These are phyloP conservation scores for Malania oleifera DNA, from an alignment of 164 flowering plant species.

Conservation along the genomic window DNA sequence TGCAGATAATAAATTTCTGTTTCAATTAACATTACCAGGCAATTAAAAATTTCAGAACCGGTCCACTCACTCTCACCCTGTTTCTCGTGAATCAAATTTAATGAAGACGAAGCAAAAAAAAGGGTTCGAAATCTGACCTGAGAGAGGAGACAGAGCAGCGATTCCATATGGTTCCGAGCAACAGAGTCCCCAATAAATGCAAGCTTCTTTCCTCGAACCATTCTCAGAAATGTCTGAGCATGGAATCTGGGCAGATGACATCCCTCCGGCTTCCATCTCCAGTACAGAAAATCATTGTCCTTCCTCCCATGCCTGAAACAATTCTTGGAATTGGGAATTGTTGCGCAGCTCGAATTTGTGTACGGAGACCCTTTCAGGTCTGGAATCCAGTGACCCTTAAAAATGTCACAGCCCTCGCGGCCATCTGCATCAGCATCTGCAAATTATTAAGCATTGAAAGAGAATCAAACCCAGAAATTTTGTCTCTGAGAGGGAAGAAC, in stretches of 20 bases:
- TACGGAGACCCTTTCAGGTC: constrained; percentile 30
- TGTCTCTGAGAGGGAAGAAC: neutral
- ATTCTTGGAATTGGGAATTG: constrained; percentile 45
- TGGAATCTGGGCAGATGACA: constrained; percentile 45
- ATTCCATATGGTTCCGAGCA: constrained; percentile 52
- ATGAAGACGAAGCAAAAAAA: neutral
- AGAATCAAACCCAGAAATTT: neutral
- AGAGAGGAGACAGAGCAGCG: constrained; percentile 51
- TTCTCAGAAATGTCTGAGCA: constrained; percentile 20
- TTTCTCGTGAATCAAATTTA: neutral
- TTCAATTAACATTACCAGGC: too few species aligned
- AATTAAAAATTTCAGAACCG: too few species aligned
- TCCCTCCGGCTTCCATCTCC: constrained; percentile 57
- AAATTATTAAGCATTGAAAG: neutral
- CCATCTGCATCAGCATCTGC: constrained; percentile 7
- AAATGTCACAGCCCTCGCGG: constrained; percentile 38
- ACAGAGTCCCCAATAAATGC: constrained; percentile 56
- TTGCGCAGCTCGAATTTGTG: constrained; percentile 38
- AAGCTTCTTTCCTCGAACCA: constrained; percentile 31
- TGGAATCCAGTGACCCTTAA: constrained; percentile 42
- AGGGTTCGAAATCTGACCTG: constrained; percentile 16
- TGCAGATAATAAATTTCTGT: too few species aligned
- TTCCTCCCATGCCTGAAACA: constrained; percentile 42
- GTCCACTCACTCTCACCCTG: too few species aligned
- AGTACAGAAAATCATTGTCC: constrained; percentile 40